Evolutionary conservation across 2,329 filamentous ascomycete species (phyloP), one percentile per base, ranked within the genome.

Genomic region (Aureobasidium vineae): DNA sequence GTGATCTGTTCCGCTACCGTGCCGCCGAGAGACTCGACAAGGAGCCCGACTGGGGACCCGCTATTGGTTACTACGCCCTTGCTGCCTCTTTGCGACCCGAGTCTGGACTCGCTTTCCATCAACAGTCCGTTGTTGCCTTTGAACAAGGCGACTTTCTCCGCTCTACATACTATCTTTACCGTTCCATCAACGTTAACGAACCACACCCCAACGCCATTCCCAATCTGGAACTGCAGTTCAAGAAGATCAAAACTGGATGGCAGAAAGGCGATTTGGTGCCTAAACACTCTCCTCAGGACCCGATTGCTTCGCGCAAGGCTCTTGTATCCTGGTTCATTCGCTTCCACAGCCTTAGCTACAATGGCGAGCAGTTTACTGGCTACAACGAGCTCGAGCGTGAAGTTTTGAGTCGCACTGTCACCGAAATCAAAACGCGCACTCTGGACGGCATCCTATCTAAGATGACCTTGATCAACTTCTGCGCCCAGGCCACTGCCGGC

Each of bases 1-100:
- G 95, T 40, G 95, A 99, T 76, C 83, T 99, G 56, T 91, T 91
- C 59, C 88, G 95, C 69, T 99, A 97, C 78, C 88, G 93, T 68
- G 86, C 87, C 71, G 84, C 83, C 64, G 90, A 94, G 74, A 81
- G 91, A 67, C 87, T 88, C 67, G 84, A 84, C 68, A 92, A 90
- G 76, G 85, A 87, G 69, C 87, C 88, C 63, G 90, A 90, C 72
- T 96, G 91, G 82, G 90, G 90, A 31, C 86, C 86, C 16, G 92
- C 94, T 16, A 83, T 93, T 73, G 88, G 89, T 13, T 97, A 94
- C 77, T 98, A 99, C 77, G 82, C 85, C 65, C 82, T 98, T 68
- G 95, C 95, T 26, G 86, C 88, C 70, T 86, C 90, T 61, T 84
- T 98, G 63, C 85, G 90, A 71, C 92, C 94, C 3, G 82, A 86